These are phyloP conservation scores for Venturia effusa DNA, from an alignment of 2,329 filamentous ascomycete genomes.

Conservation along the genomic window DNA sequence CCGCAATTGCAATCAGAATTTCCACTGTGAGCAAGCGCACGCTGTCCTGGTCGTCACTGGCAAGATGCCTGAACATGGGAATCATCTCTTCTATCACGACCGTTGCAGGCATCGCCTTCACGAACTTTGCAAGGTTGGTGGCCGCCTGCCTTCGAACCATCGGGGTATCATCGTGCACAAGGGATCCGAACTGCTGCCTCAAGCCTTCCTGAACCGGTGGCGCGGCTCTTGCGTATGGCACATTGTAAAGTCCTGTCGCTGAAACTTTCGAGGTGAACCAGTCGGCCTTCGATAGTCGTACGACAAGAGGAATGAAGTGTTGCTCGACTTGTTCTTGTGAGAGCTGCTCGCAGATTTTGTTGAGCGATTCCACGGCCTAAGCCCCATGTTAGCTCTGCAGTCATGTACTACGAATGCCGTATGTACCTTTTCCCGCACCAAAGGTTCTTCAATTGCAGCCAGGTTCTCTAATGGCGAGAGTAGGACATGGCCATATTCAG, in stretches of 20 bases:
- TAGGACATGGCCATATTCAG: constrained; percentile 89
- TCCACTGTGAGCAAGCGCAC: constrained; percentile 93
- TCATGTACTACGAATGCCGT: not conserved
- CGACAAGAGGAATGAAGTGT: constrained; percentile 89
- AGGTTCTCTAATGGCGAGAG: constrained; percentile 96
- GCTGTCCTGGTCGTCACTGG: constrained; percentile 94
- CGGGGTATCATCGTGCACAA: constrained; percentile 96
- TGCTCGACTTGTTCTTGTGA: constrained; percentile 91
- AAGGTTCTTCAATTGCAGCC: constrained; percentile 93
- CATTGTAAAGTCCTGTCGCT: constrained; percentile 87
- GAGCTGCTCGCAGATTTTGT: constrained; percentile 95
- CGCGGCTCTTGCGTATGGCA: constrained; percentile 85
- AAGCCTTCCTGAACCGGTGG: constrained; percentile 82
- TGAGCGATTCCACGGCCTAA: constrained; percentile 94
- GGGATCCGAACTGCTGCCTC: constrained; percentile 78
- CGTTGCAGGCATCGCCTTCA: constrained; percentile 87
- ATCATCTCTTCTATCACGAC: constrained; percentile 99
- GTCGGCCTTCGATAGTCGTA: constrained; percentile 95
- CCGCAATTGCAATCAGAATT: constrained; percentile 89
- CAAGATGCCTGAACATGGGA: constrained; percentile 93
- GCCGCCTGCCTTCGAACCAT: constrained; percentile 97
- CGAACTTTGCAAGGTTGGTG: constrained; percentile 92
- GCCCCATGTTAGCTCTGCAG: constrained; percentile 19
- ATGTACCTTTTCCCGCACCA: constrained; percentile 88
- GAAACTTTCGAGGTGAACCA: constrained; percentile 99